Conservation (phyloP, 805 yeast genomes). For the Ogataea paradorogensis region DNA sequence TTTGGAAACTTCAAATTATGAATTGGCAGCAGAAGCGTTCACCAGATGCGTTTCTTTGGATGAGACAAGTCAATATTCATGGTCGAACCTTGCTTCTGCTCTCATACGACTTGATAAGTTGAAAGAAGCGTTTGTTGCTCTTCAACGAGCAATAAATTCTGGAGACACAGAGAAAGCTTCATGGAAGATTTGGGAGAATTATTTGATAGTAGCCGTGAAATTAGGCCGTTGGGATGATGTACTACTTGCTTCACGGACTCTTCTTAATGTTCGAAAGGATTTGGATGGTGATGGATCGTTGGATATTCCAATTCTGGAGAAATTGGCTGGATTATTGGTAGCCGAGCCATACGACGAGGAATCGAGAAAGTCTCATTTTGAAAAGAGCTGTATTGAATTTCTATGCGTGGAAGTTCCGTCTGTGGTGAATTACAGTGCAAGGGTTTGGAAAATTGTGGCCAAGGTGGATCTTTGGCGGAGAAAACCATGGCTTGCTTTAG, state of each 20-base stretch:
- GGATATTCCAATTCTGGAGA: conserved; percentile 74
- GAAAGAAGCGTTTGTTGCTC: conserved; percentile 80
- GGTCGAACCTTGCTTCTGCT: conserved; percentile 91
- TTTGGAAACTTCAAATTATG: conserved; percentile 65
- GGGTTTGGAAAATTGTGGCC: conserved; percentile 83
- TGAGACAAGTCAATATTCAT: conserved; percentile 74
- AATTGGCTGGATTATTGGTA: conserved; percentile 62
- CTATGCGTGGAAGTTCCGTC: conserved; percentile 66
- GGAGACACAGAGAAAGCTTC: conserved; percentile 66
- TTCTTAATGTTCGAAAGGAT: conserved; percentile 57
- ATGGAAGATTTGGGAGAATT: conserved; percentile 92
- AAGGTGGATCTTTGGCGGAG: conserved; percentile 83
- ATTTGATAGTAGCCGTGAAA: conserved; percentile 74
- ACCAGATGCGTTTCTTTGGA: conserved; percentile 86
- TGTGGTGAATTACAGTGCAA: conserved; percentile 61
- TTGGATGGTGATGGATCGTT: conserved; percentile 59
- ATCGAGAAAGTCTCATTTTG: conserved; percentile 53
- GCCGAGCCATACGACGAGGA: conserved; percentile 43
- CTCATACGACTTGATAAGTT: conserved; percentile 60
- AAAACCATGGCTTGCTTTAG: conserved; percentile 85
- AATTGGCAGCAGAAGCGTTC: conserved; percentile 85
- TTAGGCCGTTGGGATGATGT: conserved; percentile 89
- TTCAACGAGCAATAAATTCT: conserved; percentile 70
- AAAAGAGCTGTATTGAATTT: conserved; percentile 65
- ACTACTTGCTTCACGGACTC: conserved; percentile 63